A percentile compares a stretch with the other conserved stretches of the same genome.
These are phyloP conservation scores for Metschnikowia lunata DNA, from an alignment of 805 yeast genomes.

Conservation along the genomic window DNA sequence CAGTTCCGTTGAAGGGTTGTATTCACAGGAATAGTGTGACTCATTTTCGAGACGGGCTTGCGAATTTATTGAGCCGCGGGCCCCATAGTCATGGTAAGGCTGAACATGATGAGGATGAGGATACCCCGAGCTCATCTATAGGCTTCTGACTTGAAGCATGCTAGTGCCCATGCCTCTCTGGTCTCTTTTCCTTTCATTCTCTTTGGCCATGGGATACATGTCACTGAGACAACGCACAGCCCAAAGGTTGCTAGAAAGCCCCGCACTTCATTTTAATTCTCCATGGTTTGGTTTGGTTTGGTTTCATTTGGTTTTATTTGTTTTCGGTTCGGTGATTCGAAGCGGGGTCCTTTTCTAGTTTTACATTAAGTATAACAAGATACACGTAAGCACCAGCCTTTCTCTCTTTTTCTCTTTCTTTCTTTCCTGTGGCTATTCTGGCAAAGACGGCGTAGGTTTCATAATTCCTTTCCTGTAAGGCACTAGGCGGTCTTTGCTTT, in stretches of 20 bases:
- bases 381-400: slow-evolving; percentile 4
- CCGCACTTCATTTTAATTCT: neutral
- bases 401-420: too few species aligned
- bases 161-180: neutral
- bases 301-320: neutral
- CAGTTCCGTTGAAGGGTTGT: too few species aligned
- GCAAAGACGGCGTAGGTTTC: too few species aligned
- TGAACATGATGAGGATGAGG: slow-evolving; percentile 16
- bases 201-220: neutral
- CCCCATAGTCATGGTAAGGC: slow-evolving; percentile 10
- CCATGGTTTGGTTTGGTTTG: neutral
- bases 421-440: too few species aligned
- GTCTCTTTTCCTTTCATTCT: neutral
- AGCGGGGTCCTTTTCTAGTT: neutral
- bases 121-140: slow-evolving; percentile 12
- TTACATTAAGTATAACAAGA: slow-evolving; percentile 2
- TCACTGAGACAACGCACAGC: too few species aligned
- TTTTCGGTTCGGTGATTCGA: neutral
- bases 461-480: neutral
- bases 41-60: slow-evolving; percentile 8
- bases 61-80: slow-evolving; percentile 4
- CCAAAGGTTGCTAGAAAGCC: too few species aligned
- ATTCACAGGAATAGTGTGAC: slow-evolving; percentile 2
- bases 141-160: slow-evolving; percentile 9
- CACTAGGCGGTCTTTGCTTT: slow-evolving; percentile 1